Conservation (phyloP, 2,329 filamentous ascomycete species). For the Huntiella abstrusa region DNA sequence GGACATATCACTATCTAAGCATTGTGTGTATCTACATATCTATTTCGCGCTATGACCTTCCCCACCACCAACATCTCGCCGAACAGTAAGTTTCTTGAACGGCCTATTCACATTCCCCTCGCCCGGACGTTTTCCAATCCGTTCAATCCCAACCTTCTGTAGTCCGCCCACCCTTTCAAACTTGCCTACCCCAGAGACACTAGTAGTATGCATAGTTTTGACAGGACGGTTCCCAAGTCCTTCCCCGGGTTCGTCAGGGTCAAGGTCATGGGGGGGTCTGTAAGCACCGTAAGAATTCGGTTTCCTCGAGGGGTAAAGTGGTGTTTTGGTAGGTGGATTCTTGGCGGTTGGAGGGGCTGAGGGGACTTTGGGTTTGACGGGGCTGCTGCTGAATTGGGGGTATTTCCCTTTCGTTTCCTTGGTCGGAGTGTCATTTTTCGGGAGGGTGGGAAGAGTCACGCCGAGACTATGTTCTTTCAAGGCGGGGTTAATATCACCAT, state of each 20-base stretch:
- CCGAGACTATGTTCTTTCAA: constrained; percentile 25
- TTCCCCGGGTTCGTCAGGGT: constrained; percentile 5
- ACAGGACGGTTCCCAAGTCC: constrained; percentile 22
- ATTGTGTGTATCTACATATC: no score
- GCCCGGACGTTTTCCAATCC: not conserved
- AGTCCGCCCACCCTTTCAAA: constrained; percentile 28
- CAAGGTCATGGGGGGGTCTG: not conserved
- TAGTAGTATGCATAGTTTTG: constrained; percentile 31
- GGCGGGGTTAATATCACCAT: constrained; percentile 15
- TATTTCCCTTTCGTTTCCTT: constrained; percentile 24
- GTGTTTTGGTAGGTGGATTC: no score
- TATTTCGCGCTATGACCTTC: no score
- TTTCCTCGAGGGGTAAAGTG: not conserved
- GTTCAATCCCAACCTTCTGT: constrained; percentile 26
- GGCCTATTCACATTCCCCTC: constrained; percentile 25
- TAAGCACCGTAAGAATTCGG: not conserved
- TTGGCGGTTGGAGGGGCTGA: not conserved
- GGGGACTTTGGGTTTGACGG: constrained; percentile 21
- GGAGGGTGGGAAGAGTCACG: not conserved
- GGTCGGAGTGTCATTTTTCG: constrained; percentile 4
- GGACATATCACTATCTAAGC: no score
- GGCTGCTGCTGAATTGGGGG: constrained; percentile 37
- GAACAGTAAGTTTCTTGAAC: constrained; percentile 33
- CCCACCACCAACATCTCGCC: no score
- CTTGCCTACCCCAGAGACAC: constrained; percentile 23